phyloP scores from a whole-genome alignment of 2,329 filamentous ascomycete species.

The Cytospora mali region DNA sequence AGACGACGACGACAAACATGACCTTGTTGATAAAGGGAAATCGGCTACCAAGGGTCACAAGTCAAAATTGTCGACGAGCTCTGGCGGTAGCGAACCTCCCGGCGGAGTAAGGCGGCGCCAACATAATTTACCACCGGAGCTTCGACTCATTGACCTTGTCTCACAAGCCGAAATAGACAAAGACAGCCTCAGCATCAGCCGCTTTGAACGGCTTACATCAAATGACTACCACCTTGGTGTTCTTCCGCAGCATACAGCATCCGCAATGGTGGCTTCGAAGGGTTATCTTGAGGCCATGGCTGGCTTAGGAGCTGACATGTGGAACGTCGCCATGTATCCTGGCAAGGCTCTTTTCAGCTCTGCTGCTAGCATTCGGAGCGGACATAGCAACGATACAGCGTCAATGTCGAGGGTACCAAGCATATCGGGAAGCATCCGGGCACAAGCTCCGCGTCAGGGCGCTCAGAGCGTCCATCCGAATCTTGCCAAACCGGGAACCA shows the following conservation, averaged over 20 bases:
- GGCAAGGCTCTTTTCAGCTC: conserved; percentile 80
- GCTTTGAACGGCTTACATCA: conserved; percentile 82
- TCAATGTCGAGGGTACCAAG: conserved; percentile 52
- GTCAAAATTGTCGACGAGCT: conserved; percentile 48
- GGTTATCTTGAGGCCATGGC: conserved; percentile 79
- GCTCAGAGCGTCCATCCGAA: conserved; percentile 52
- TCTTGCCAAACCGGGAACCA: conserved; percentile 56
- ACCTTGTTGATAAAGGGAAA: conserved; percentile 34
- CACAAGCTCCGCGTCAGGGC: conserved; percentile 30
- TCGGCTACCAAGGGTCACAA: conserved; percentile 44
- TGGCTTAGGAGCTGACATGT: conserved; percentile 73
- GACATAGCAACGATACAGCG: conserved; percentile 61
- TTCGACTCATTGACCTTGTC: conserved; percentile 85
- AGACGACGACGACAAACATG: conserved; percentile 58
- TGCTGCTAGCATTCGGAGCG: conserved; percentile 72
- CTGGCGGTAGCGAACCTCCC: conserved; percentile 59
- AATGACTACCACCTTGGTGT: conserved; percentile 91
- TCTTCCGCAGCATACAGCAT: conserved; percentile 69
- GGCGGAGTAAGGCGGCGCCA: conserved; percentile 71
- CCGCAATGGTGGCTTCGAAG: conserved; percentile 64
- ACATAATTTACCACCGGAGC: conserved; percentile 82
- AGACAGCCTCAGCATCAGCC: conserved; percentile 81
- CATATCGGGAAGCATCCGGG: conserved; percentile 39
- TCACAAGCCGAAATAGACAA: conserved; percentile 87
- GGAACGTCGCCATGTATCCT: conserved; percentile 89